Evolutionary conservation across 2,329 filamentous ascomycete genomes (phyloP).

Genomic region (Exserohilum rostratum): DNA sequence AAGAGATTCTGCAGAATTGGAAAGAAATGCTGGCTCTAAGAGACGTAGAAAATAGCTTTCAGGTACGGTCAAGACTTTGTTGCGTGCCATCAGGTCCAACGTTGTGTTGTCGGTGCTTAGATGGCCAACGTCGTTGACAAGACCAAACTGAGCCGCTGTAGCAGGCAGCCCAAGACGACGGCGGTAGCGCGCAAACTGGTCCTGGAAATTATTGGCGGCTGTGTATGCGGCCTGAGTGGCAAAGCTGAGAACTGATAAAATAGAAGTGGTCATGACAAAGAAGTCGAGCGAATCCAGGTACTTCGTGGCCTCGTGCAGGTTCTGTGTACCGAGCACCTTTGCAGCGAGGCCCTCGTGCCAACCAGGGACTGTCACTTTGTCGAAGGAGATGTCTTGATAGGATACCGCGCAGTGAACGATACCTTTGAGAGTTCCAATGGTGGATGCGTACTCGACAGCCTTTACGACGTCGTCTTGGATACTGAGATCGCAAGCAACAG

Average conservation of each 20-base stretch:
- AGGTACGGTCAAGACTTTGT: not conserved
- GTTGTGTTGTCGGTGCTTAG: not conserved
- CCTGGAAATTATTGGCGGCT: conserved; percentile 31
- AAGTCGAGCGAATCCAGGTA: conserved; percentile 29
- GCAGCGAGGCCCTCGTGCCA: conserved; percentile 16
- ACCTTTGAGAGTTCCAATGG: conserved; percentile 12
- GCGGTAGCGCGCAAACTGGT: conserved; percentile 27
- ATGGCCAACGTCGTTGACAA: conserved; percentile 31
- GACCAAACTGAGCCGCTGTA: conserved; percentile 27
- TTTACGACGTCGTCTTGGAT: conserved; percentile 1
- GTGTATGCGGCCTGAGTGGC: conserved; percentile 28
- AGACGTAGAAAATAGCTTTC: not conserved
- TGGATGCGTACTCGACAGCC: not conserved
- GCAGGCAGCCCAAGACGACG: conserved; percentile 20
- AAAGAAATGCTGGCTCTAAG: not conserved
- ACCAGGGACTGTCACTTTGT: conserved; percentile 1
- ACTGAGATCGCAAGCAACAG: conserved; percentile 14
- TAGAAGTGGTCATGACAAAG: conserved; percentile 33
- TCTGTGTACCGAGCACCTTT: conserved; percentile 35
- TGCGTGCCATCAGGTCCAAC: not conserved
- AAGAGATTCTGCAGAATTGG: too few relatives aligned
- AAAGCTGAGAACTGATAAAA: conserved; percentile 18
- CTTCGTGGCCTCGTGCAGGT: conserved; percentile 29
- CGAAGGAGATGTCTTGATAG: conserved; percentile 12
- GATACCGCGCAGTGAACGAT: conserved; percentile 19